Evolutionary conservation across 192 early-diverging fungal genomes (phyloP).

Genomic region (Lobosporangium transversale): DNA sequence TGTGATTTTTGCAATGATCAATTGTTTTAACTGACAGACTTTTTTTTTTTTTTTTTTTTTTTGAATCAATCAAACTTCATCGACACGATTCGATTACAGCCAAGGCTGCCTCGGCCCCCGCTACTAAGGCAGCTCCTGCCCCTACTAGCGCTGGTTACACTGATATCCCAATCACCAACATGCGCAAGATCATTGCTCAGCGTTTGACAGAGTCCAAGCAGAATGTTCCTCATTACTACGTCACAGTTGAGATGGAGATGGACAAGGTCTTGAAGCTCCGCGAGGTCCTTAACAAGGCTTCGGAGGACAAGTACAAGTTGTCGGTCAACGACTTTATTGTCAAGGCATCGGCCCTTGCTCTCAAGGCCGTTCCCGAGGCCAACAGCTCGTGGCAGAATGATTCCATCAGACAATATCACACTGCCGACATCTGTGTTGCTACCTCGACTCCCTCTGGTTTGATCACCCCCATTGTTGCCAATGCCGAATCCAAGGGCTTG

Average conservation of each 20-base stretch:
- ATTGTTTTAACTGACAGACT: not conserved
- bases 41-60: not conserved
- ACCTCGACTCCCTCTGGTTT: conserved; percentile 93
- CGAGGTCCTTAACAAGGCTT: conserved; percentile 84
- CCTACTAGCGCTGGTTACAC: conserved; percentile 68
- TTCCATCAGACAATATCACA: conserved; percentile 94
- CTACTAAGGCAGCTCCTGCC: conserved; percentile 56
- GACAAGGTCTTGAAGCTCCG: conserved; percentile 90
- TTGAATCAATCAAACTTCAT: too few species aligned
- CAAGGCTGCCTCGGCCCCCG: conserved; percentile 54
- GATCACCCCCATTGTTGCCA: conserved; percentile 93
- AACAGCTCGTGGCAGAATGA: conserved; percentile 88
- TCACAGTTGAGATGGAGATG: conserved; percentile 88
- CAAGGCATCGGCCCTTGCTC: conserved; percentile 91
- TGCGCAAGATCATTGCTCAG: conserved; percentile 83
- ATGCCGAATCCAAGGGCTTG: conserved; percentile 88
- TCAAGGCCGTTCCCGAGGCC: conserved; percentile 92
- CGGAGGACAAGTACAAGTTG: conserved; percentile 92
- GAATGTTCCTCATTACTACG: conserved; percentile 82
- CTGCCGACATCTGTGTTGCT: conserved; percentile 94
- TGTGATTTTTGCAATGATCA: not conserved
- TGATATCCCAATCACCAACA: conserved; percentile 78
- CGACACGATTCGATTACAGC: conserved; percentile 9
- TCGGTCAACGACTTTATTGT: conserved; percentile 99
- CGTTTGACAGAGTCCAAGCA: conserved; percentile 83